Evolutionary conservation across 176 grass and related monocot genomes (phyloP).

Genomic region (Elymus sibiricus): DNA sequence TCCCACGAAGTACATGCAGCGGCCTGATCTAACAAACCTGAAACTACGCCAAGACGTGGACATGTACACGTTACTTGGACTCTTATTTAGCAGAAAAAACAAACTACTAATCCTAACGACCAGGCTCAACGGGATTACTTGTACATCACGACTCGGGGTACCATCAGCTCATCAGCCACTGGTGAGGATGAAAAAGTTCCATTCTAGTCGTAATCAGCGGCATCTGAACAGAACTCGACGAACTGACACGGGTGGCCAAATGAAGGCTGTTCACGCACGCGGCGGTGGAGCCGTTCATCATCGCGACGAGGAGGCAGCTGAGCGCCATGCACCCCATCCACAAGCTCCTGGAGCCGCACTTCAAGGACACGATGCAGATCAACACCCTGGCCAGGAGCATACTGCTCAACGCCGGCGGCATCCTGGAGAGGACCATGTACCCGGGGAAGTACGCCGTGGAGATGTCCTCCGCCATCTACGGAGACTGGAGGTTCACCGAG

Average conservation of each 20-base stretch:
- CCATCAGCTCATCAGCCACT: constrained; percentile 98
- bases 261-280: constrained; percentile 83
- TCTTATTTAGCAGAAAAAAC: too few relatives aligned
- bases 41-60: too few relatives aligned
- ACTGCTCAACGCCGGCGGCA: constrained; percentile 60
- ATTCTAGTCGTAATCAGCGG: neutral
- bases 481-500: constrained; percentile 68
- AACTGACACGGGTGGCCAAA: neutral
- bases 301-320: constrained; percentile 77
- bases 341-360: constrained; percentile 89
- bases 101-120: too few relatives aligned
- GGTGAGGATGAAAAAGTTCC: constrained; percentile 30
- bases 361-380: constrained; percentile 94
- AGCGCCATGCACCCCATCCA: constrained; percentile 89
- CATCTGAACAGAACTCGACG: neutral
- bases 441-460: constrained; percentile 70
- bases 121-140: too few relatives aligned
- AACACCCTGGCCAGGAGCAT: constrained; percentile 86
- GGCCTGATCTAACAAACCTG: too few relatives aligned
- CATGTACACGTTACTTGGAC: too few relatives aligned
- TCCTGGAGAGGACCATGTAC: constrained; percentile 88
- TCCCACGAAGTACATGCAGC: too few relatives aligned
- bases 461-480: constrained; percentile 73
- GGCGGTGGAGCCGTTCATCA: constrained; percentile 87
- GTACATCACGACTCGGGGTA: constrained; percentile 96